Evolutionary conservation across 2,329 filamentous ascomycete genomes (phyloP).

Genomic region (Ophiocordyceps camponoti-leonardi): DNA sequence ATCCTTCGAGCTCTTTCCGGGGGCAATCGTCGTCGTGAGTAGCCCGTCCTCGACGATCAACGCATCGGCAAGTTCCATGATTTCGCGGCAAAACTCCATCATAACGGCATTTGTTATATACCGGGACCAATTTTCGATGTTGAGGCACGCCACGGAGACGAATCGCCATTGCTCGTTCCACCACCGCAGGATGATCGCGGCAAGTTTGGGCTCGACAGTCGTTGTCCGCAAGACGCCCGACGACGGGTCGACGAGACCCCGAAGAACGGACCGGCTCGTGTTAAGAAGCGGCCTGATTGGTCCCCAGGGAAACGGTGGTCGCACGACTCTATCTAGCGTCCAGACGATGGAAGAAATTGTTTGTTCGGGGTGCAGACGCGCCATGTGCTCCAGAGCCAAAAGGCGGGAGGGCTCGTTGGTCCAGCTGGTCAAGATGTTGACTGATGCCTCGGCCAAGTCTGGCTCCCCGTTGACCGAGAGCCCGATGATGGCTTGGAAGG

Average conservation of each 20-base stretch:
- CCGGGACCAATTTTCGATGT: constrained; percentile 71
- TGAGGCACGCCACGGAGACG: constrained; percentile 63
- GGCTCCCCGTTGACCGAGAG: constrained; percentile 69
- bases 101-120: constrained; percentile 60
- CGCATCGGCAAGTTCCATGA: constrained; percentile 81
- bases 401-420: constrained; percentile 44
- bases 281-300: constrained; percentile 39
- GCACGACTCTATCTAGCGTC: constrained; percentile 17
- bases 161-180: constrained; percentile 77
- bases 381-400: constrained; percentile 20
- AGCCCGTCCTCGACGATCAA: constrained; percentile 75
- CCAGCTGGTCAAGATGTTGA: constrained; percentile 69
- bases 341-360: constrained; percentile 26
- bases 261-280: constrained; percentile 38
- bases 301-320: constrained; percentile 29
- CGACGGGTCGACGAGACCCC: constrained; percentile 36
- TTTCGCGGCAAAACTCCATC: constrained; percentile 86
- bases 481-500: constrained; percentile 59
- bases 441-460: constrained; percentile 60
- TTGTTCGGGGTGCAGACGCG: constrained; percentile 20
- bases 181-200: constrained; percentile 51
- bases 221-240: constrained; percentile 37
- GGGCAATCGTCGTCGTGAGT: constrained; percentile 47
- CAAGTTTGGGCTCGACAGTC: constrained; percentile 41
- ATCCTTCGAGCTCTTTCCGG: constrained; percentile 17